phyloP scores from a whole-genome alignment of 257 asterid genomes.

The Fraxinus pennsylvanica region DNA sequence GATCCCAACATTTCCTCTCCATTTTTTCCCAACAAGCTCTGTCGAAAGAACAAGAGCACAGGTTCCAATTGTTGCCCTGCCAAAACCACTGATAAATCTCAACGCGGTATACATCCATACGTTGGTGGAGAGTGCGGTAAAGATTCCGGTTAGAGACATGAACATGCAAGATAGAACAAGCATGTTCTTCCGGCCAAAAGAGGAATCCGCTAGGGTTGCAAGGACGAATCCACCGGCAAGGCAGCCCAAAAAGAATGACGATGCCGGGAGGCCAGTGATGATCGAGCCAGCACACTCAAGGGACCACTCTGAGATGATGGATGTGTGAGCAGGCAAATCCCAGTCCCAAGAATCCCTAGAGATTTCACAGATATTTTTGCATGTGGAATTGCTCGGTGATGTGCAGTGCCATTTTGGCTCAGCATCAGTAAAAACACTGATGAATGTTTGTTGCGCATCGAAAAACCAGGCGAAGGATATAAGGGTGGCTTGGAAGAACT shows the following conservation, averaged over 20 bases:
- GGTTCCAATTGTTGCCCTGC: slow-evolving; percentile 54
- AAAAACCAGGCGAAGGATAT: slow-evolving; percentile 66
- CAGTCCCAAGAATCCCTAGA: slow-evolving; percentile 48
- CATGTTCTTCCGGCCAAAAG: slow-evolving; percentile 63
- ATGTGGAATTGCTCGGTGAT: not conserved
- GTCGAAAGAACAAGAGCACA: slow-evolving; percentile 60
- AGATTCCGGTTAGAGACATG: slow-evolving; percentile 55
- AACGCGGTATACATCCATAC: slow-evolving; percentile 45
- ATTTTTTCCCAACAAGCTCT: slow-evolving; percentile 62
- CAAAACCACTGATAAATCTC: slow-evolving; percentile 53
- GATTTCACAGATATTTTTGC: slow-evolving; percentile 35
- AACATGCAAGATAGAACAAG: slow-evolving; percentile 38
- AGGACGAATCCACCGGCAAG: slow-evolving; percentile 61
- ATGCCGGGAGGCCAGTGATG: slow-evolving; percentile 58
- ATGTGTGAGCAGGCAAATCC: slow-evolving; percentile 42
- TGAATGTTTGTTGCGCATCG: slow-evolving; percentile 72
- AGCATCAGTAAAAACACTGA: slow-evolving; percentile 61
- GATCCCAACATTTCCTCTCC: slow-evolving; percentile 60
- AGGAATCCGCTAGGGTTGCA: slow-evolving; percentile 64
- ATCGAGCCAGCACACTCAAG: slow-evolving; percentile 60
- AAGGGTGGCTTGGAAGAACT: slow-evolving; percentile 48
- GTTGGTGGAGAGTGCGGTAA: slow-evolving; percentile 46
- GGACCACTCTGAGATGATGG: slow-evolving; percentile 71
- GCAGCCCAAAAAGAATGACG: slow-evolving; percentile 62
- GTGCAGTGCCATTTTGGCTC: slow-evolving; percentile 55